Percentiles rank a stretch among this genome's conserved stretches.
These are phyloP conservation scores for Crucibulum laeve DNA, from an alignment of 768 basidiomycete species.

Conservation along the genomic window DNA sequence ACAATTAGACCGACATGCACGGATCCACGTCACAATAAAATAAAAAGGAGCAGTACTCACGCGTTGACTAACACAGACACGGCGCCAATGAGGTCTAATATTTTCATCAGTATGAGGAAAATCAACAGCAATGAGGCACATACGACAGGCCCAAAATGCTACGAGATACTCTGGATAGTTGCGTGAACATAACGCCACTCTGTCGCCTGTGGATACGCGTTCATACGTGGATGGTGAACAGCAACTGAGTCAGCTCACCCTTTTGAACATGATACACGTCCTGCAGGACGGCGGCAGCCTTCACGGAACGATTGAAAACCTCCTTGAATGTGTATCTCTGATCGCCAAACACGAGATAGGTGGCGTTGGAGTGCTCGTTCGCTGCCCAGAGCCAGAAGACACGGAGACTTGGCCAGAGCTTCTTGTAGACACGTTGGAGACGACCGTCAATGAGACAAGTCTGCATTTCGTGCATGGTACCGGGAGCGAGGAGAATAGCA, in stretches of 20 bases:
- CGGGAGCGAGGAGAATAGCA: constrained; percentile 33
- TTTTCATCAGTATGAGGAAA: constrained; percentile 1
- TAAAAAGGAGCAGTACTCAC: constrained; percentile 18
- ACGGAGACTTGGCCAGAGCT: constrained; percentile 43
- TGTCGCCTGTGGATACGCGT: constrained; percentile 24
- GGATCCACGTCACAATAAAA: not conserved
- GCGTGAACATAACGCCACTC: constrained; percentile 42
- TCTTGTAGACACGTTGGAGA: constrained; percentile 47
- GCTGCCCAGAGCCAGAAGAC: constrained; percentile 40
- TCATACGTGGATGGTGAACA: constrained; percentile 1
- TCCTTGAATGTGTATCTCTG: constrained; percentile 40
- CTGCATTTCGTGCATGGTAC: constrained; percentile 37
- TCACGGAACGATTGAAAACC: constrained; percentile 28
- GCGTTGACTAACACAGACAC: constrained; percentile 44
- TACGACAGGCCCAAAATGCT: constrained; percentile 46
- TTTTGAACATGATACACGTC: constrained; percentile 45
- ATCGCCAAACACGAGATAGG: constrained; percentile 47
- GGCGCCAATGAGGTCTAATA: constrained; percentile 40
- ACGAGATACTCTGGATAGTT: constrained; percentile 45
- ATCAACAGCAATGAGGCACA: constrained; percentile 9
- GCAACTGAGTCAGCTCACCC: constrained; percentile 17
- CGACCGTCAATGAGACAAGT: constrained; percentile 37
- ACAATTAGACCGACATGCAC: not conserved
- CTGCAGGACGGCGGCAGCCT: constrained; percentile 30
- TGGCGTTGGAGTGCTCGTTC: constrained; percentile 28